phyloP scores from a whole-genome alignment of 306 rosid genomes.

The Albizia julibrissin region DNA sequence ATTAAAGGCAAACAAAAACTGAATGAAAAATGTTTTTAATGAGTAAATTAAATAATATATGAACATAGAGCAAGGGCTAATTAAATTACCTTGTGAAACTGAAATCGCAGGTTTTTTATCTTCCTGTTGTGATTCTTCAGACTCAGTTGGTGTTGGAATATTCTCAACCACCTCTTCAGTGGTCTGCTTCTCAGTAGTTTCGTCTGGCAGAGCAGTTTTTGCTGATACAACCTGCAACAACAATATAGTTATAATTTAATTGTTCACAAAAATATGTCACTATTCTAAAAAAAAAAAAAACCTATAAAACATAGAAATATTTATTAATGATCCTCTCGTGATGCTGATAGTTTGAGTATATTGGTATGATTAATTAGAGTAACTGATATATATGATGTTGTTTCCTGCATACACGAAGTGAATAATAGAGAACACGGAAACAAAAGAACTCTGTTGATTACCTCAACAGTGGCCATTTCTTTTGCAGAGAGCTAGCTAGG shows the following conservation, averaged over 20 bases:
- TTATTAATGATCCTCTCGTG: neutral
- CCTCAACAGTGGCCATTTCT: slow-evolving; percentile 78
- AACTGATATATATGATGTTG: no score
- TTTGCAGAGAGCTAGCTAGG: neutral
- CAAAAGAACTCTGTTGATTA: slow-evolving; percentile 16
- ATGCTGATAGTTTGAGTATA: neutral
- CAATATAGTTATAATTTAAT: neutral
- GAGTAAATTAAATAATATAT: neutral
- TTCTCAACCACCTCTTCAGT: slow-evolving; percentile 26
- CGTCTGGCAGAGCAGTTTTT: slow-evolving; percentile 52
- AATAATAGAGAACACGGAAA: neutral
- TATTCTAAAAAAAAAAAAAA: neutral
- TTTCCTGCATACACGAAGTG: neutral
- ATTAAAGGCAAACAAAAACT: neutral
- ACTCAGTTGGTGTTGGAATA: slow-evolving; percentile 1
- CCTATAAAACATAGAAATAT: no score
- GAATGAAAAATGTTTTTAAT: no score
- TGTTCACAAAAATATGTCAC: neutral
- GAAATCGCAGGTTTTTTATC: slow-evolving; percentile 31
- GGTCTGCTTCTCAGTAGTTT: slow-evolving; percentile 40
- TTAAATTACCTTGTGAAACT: slow-evolving; percentile 30
- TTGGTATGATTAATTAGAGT: neutral
- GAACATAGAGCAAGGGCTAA: neutral
- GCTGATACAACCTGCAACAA: slow-evolving; percentile 60
- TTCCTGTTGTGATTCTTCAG: slow-evolving; percentile 43